These are phyloP conservation scores for Torulaspora microellipsoides DNA, from an alignment of 805 yeast species.

Conservation along the genomic window DNA sequence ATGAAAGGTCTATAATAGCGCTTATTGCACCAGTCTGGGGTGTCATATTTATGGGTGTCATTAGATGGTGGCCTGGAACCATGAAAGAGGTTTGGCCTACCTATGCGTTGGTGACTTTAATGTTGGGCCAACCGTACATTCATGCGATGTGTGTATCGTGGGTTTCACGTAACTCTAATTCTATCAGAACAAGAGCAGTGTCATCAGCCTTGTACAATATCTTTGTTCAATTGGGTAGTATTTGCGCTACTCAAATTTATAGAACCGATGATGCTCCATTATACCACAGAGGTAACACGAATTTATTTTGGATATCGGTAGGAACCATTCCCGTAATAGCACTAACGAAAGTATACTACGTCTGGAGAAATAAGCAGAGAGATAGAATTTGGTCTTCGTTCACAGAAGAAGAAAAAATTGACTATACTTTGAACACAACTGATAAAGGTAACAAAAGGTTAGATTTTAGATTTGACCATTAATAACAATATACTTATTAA, in stretches of 20 bases:
- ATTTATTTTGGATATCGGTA: conserved; percentile 35
- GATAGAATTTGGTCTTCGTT: conserved; percentile 47
- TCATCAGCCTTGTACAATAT: conserved; percentile 63
- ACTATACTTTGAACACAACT: conserved; percentile 42
- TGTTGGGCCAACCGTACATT: conserved; percentile 41
- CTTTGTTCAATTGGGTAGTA: conserved; percentile 54
- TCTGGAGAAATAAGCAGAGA: conserved; percentile 39
- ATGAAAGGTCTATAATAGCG: conserved; percentile 30
- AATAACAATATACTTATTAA: not conserved
- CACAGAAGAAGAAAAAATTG: conserved; percentile 44
- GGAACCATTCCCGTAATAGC: conserved; percentile 31
- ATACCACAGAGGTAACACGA: conserved; percentile 54
- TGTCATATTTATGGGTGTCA: conserved; percentile 33
- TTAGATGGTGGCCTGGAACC: conserved; percentile 40
- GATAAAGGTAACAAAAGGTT: conserved; percentile 58
- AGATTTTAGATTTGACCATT: conserved; percentile 43
- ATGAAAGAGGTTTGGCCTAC: conserved; percentile 39
- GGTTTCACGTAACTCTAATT: conserved; percentile 58
- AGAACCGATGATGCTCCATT: conserved; percentile 52
- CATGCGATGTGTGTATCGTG: conserved; percentile 54
- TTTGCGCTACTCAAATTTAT: conserved; percentile 55
- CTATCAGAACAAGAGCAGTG: conserved; percentile 57
- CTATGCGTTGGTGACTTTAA: conserved; percentile 32
- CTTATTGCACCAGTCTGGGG: conserved; percentile 33
- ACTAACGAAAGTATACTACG: conserved; percentile 29